Conservation (phyloP, 129 eudicot genomes). For the Flaveria sonorensis region DNA sequence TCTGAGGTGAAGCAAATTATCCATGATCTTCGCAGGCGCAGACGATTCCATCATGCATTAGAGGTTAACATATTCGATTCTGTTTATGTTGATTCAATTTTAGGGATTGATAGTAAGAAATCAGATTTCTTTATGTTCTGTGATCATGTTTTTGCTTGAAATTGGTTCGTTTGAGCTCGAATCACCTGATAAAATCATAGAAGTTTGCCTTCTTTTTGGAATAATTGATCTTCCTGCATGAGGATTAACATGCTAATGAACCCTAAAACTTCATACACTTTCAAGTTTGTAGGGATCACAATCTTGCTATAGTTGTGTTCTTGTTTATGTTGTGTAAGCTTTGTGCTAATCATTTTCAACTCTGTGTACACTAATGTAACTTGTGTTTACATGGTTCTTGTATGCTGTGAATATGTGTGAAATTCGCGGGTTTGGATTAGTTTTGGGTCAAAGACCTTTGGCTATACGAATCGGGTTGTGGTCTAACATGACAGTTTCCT, state of each 20-base stretch:
- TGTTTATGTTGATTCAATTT: background rate
- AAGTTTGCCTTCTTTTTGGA: no score
- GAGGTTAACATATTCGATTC: conserved; percentile 44
- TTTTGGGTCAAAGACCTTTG: no score
- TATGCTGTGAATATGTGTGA: background rate
- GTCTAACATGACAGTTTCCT: background rate
- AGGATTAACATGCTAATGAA: background rate
- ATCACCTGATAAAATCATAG: background rate
- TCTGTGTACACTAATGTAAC: background rate
- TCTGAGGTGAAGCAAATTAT: conserved; percentile 70
- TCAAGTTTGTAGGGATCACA: background rate
- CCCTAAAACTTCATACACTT: background rate
- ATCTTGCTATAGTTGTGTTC: background rate
- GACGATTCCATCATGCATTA: conserved; percentile 68
- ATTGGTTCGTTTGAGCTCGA: background rate
- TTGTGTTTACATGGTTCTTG: background rate
- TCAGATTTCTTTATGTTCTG: background rate
- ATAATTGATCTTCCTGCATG: background rate
- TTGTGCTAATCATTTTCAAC: background rate
- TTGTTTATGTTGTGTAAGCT: background rate
- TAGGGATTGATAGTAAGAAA: background rate
- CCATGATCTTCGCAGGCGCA: conserved; percentile 79
- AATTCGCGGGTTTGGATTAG: background rate
- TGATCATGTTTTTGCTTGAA: background rate
- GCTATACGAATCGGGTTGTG: no score